These are phyloP conservation scores for Flammula alnicola DNA, from an alignment of 1,284 basidiomycete genomes.

Conservation along the genomic window DNA sequence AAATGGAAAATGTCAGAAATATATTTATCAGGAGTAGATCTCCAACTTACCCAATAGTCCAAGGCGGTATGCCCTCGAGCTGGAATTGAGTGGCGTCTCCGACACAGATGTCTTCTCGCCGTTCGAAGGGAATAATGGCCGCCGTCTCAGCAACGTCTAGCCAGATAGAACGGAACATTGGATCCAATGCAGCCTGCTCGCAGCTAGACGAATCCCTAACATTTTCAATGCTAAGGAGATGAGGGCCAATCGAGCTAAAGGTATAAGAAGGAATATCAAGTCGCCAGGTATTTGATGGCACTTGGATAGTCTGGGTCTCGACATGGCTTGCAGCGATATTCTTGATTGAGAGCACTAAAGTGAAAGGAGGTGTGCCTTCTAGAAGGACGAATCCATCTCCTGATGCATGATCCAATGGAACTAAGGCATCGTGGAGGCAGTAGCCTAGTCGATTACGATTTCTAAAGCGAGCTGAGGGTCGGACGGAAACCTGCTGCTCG, in stretches of 20 bases:
- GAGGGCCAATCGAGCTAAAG: conserved; percentile 80
- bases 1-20: conserved; percentile 11
- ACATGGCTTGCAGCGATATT: conserved; percentile 73
- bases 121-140: conserved; percentile 84
- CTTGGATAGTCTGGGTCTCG: conserved; percentile 60
- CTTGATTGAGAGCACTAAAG: conserved; percentile 75
- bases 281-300: conserved; percentile 72
- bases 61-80: conserved; percentile 94
- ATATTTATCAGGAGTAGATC: conserved; percentile 4
- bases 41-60: conserved; percentile 80
- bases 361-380: conserved; percentile 90
- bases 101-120: conserved; percentile 84
- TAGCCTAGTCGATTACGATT: conserved; percentile 70
- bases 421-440: conserved; percentile 76
- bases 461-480: conserved; percentile 80
- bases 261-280: conserved; percentile 74
- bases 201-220: conserved; percentile 83
- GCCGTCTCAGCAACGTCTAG: conserved; percentile 95
- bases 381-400: conserved; percentile 67
- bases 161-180: conserved; percentile 68
- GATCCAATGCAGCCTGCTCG: conserved; percentile 70
- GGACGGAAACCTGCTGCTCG: conserved; percentile 81
- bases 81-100: conserved; percentile 93
- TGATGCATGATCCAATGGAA: conserved; percentile 53
- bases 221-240: conserved; percentile 78